Conservation (phyloP, 805 yeast genomes). For the Dipodascus albidus region DNA sequence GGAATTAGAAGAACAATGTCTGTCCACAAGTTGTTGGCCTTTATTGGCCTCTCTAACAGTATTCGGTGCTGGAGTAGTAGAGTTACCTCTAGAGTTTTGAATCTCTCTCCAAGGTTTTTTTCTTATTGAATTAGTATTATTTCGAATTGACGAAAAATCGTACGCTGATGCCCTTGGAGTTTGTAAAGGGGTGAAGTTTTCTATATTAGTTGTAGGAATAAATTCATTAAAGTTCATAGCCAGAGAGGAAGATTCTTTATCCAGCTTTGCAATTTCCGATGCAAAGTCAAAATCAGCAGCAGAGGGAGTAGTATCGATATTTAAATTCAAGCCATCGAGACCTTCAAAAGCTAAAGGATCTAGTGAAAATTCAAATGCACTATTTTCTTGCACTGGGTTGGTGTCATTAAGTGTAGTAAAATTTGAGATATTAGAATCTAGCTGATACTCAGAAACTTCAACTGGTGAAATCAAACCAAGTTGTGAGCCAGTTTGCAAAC, state of each 20-base stretch:
- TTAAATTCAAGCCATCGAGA: conserved; percentile 15
- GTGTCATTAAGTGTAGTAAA: background rate
- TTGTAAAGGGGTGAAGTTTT: background rate
- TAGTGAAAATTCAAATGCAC: conserved; percentile 28
- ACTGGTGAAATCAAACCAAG: background rate
- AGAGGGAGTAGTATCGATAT: background rate
- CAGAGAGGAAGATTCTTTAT: background rate
- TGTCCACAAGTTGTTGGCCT: background rate
- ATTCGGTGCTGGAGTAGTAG: no score
- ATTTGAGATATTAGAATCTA: background rate
- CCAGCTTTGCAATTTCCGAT: background rate
- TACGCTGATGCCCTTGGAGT: background rate
- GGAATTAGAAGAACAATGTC: background rate
- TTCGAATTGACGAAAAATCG: conserved; percentile 3
- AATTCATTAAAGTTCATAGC: background rate
- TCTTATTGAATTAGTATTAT: background rate
- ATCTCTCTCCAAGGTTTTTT: background rate
- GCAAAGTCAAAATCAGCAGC: background rate
- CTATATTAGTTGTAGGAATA: background rate
- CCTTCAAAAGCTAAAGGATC: conserved; percentile 42
- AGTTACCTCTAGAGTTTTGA: background rate
- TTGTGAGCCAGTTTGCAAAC: conserved; percentile 4
- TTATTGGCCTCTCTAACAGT: no score
- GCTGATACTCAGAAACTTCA: background rate
- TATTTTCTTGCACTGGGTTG: conserved; percentile 4